These are phyloP conservation scores for Kondoa subrosea DNA, from an alignment of 768 basidiomycete genomes.

Conservation along the genomic window DNA sequence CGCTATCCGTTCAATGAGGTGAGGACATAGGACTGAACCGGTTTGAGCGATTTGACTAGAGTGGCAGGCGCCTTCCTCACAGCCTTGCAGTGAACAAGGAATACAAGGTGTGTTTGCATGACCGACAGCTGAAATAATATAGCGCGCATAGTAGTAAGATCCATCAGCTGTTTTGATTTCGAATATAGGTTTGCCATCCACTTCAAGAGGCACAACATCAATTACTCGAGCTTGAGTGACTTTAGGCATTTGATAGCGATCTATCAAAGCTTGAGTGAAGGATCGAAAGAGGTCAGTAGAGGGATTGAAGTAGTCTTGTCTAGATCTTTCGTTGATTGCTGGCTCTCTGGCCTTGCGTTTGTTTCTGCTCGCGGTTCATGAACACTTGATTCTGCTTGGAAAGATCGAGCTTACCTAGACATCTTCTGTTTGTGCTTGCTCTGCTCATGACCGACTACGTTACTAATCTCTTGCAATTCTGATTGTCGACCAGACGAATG, in stretches of 20 bases:
- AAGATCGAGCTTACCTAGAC: not conserved
- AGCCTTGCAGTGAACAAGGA: slow-evolving; percentile 10
- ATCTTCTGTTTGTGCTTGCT: slow-evolving; percentile 26
- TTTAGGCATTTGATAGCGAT: slow-evolving; percentile 20
- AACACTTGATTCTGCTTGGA: not conserved
- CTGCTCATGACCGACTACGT: slow-evolving; percentile 26
- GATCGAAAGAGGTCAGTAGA: slow-evolving; percentile 21
- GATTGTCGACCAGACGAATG: slow-evolving; percentile 7
- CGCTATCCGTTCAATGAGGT: slow-evolving; percentile 29
- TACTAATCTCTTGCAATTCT: slow-evolving; percentile 24
- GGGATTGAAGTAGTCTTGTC: slow-evolving; percentile 26
- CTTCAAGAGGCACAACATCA: not conserved
- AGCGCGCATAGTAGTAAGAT: slow-evolving; percentile 6
- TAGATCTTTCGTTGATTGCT: slow-evolving; percentile 26
- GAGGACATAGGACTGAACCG: slow-evolving; percentile 23
- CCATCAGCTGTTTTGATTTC: slow-evolving; percentile 5
- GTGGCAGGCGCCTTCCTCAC: slow-evolving; percentile 23
- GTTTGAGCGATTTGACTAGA: slow-evolving; percentile 19
- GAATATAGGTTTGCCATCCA: slow-evolving; percentile 1
- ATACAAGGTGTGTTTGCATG: slow-evolving; percentile 21
- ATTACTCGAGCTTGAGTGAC: not conserved
- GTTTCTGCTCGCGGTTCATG: not conserved
- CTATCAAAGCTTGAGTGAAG: slow-evolving; percentile 21
- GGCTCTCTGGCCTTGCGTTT: slow-evolving; percentile 4
- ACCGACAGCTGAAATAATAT: slow-evolving; percentile 24